Evolutionary conservation across 768 basidiomycete genomes (phyloP).

Genomic region (Coprinopsis sp.): DNA sequence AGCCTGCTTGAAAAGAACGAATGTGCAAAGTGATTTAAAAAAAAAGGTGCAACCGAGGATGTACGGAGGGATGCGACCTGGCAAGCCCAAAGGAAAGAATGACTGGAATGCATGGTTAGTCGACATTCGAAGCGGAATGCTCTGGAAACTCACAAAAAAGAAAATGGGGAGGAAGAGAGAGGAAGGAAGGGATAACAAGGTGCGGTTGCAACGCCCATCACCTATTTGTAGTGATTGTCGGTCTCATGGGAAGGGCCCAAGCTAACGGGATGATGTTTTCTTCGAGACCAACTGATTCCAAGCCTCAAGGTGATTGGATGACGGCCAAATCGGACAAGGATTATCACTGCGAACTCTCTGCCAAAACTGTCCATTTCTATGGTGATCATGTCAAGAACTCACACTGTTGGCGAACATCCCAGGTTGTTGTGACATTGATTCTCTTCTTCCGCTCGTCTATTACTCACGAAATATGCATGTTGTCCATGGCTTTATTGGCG

Average conservation of each 20-base stretch:
- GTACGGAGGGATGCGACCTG: slow-evolving; percentile 63
- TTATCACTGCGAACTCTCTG: slow-evolving; percentile 12
- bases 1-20: slow-evolving; percentile 42
- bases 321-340: slow-evolving; percentile 3
- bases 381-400: slow-evolving; percentile 2
- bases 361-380: slow-evolving; percentile 14
- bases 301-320: slow-evolving; percentile 3
- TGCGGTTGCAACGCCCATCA: slow-evolving; percentile 24
- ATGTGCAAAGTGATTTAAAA: slow-evolving; percentile 24
- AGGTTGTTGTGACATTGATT: slow-evolving; percentile 17
- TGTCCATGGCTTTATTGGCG: too few species aligned
- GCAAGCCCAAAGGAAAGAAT: slow-evolving; percentile 60
- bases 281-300: slow-evolving; percentile 1
- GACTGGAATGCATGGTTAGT: slow-evolving; percentile 5
- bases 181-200: slow-evolving; percentile 22
- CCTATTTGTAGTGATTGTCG: slow-evolving; percentile 30
- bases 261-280: slow-evolving; percentile 1
- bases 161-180: slow-evolving; percentile 29
- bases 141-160: slow-evolving; percentile 24
- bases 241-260: slow-evolving; percentile 24
- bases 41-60: slow-evolving; percentile 21
- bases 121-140: background rate
- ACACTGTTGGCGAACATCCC: background rate
- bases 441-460: slow-evolving; percentile 6
- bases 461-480: background rate